Percentiles rank a stretch among this genome's conserved stretches.
Conservation (phyloP, 2,329 filamentous ascomycete genomes). For the Epichloe elymi region DNA sequence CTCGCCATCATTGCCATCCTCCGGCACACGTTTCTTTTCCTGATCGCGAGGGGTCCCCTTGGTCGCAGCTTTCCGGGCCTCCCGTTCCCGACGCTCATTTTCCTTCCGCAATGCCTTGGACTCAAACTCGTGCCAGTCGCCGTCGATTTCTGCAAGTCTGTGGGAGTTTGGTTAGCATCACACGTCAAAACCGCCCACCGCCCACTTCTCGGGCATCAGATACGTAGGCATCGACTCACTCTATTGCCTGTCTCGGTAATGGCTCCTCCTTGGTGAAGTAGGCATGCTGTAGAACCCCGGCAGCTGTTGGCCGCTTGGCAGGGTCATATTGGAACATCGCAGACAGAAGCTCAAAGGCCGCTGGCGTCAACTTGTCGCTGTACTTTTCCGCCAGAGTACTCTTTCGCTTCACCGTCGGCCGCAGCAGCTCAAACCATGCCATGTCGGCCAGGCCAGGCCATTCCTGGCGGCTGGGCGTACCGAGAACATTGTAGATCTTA, state of each 20-base stretch:
- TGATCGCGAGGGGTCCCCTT: constrained; percentile 23
- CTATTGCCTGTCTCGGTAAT: constrained; percentile 59
- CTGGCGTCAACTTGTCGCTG: constrained; percentile 59
- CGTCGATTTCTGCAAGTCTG: constrained; percentile 66
- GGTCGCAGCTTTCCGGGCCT: constrained; percentile 30
- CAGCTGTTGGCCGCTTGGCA: constrained; percentile 65
- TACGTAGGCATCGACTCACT: constrained; percentile 42
- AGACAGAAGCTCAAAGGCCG: constrained; percentile 69
- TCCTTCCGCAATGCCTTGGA: constrained; percentile 89
- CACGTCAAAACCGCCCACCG: neutral
- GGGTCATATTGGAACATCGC: constrained; percentile 89
- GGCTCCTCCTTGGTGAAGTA: constrained; percentile 85
- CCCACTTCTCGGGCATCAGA: neutral
- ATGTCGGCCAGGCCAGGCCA: constrained; percentile 91
- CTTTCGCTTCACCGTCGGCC: constrained; percentile 59
- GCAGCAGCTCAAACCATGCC: constrained; percentile 90
- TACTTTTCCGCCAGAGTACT: constrained; percentile 77
- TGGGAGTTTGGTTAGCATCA: neutral
- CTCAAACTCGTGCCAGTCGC: constrained; percentile 98
- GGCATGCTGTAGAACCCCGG: constrained; percentile 69
- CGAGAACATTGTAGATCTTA: constrained; percentile 87
- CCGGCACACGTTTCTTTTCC: constrained; percentile 28
- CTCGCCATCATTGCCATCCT: constrained; percentile 15
- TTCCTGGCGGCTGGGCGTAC: constrained; percentile 69
- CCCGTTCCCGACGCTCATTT: constrained; percentile 55